Percentiles rank a stretch among this genome's conserved stretches.
Evolutionary conservation across 805 yeast genomes (phyloP).

Genomic region (Kodamaea fukazawae): DNA sequence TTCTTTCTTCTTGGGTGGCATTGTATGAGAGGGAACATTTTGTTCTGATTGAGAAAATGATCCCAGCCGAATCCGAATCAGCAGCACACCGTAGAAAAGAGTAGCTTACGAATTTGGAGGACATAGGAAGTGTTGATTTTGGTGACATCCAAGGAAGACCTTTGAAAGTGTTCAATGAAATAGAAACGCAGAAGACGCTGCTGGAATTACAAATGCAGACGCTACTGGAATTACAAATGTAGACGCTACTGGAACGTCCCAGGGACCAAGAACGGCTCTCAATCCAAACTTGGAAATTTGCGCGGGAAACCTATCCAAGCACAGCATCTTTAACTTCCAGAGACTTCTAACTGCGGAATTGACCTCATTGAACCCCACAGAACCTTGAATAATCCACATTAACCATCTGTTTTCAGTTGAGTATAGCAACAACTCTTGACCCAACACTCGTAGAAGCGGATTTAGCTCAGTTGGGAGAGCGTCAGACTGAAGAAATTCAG

Average conservation of each 20-base stretch:
- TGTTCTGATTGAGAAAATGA: neutral
- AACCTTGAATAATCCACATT: too few species aligned
- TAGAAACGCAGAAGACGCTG: conserved; percentile 6
- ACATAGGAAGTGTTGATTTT: conserved; percentile 41
- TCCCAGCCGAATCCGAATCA: neutral
- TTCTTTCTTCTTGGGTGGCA: conserved; percentile 4
- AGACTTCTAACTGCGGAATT: too few species aligned
- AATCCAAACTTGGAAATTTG: too few species aligned
- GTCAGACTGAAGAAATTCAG: conserved; percentile 34
- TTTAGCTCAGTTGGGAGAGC: conserved; percentile 42
- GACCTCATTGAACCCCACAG: too few species aligned
- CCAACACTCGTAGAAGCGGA: conserved; percentile 20
- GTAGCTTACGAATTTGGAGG: conserved; percentile 42
- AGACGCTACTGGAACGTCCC: too few species aligned
- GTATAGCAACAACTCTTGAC: too few species aligned
- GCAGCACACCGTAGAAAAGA: conserved; percentile 56
- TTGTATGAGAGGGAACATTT: neutral
- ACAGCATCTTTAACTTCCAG: too few species aligned
- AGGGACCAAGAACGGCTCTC: too few species aligned
- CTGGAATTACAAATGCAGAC: too few species aligned
- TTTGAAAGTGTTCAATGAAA: conserved; percentile 4
- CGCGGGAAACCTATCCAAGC: too few species aligned
- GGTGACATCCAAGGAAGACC: conserved; percentile 9
- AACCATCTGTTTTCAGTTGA: too few species aligned
- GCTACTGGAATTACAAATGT: too few species aligned